These are phyloP conservation scores for Clitopilus passeckerianus DNA, from an alignment of 768 basidiomycete genomes.

Conservation along the genomic window DNA sequence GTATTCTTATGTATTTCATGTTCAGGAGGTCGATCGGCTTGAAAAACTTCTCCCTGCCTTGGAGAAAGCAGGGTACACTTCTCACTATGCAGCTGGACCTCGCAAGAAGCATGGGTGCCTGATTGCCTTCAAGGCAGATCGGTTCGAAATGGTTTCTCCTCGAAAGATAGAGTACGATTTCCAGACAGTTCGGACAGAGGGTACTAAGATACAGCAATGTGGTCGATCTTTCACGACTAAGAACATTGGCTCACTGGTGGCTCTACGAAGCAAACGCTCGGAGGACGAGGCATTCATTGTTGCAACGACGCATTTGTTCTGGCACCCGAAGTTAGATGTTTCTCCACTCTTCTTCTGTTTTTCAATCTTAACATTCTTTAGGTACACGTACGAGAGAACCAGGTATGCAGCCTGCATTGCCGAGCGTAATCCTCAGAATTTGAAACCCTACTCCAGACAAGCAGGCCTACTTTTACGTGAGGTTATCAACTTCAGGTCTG, in stretches of 20 bases:
- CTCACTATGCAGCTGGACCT: slow-evolving; percentile 64
- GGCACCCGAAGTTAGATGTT: slow-evolving; percentile 77
- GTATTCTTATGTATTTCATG: background rate
- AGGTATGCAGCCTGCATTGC: slow-evolving; percentile 37
- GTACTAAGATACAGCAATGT: slow-evolving; percentile 26
- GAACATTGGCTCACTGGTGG: slow-evolving; percentile 78
- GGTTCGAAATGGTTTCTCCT: slow-evolving; percentile 42
- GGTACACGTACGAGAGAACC: slow-evolving; percentile 81
- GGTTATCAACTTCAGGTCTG: slow-evolving; percentile 48
- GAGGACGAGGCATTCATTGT: slow-evolving; percentile 58
- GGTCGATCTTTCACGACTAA: slow-evolving; percentile 67
- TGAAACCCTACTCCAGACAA: slow-evolving; percentile 48
- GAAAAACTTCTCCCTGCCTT: slow-evolving; percentile 68
- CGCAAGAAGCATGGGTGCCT: slow-evolving; percentile 85
- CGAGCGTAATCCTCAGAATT: background rate
- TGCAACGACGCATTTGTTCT: slow-evolving; percentile 91
- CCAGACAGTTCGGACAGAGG: slow-evolving; percentile 41
- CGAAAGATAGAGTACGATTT: slow-evolving; percentile 67
- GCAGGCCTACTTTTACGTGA: slow-evolving; percentile 69
- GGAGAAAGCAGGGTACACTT: slow-evolving; percentile 56
- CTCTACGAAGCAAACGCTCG: slow-evolving; percentile 42
- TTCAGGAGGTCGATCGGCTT: slow-evolving; percentile 83
- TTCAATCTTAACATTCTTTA: slow-evolving; percentile 16
- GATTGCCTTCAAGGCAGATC: slow-evolving; percentile 59
- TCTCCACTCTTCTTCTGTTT: background rate